Evolutionary conservation across 345 rosid species (phyloP).

Genomic region (Brassica incana): DNA sequence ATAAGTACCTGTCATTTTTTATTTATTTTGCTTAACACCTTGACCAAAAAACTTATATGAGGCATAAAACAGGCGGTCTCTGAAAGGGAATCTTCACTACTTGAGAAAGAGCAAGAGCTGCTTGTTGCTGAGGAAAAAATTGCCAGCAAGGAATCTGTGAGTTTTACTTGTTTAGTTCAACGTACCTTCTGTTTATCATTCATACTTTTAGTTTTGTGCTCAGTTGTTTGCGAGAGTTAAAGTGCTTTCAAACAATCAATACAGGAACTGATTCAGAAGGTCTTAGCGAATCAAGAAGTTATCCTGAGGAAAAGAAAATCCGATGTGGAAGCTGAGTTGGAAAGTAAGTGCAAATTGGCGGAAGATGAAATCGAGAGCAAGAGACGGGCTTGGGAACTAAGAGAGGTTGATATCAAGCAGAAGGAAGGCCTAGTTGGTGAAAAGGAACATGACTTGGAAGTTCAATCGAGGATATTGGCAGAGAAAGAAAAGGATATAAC

Average conservation of each 20-base stretch:
- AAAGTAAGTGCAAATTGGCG: slow-evolving; percentile 55
- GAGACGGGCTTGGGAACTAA: slow-evolving; percentile 53
- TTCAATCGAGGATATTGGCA: slow-evolving; percentile 51
- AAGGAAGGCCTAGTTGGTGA: slow-evolving; percentile 65
- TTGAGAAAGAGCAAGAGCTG: slow-evolving; percentile 70
- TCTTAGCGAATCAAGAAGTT: slow-evolving; percentile 59
- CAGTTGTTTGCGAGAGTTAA: not conserved
- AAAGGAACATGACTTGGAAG: slow-evolving; percentile 80
- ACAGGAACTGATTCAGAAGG: slow-evolving; percentile 68
- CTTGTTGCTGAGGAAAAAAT: slow-evolving; percentile 67
- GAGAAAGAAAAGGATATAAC: slow-evolving; percentile 73
- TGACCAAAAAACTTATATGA: not conserved
- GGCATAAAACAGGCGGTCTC: slow-evolving; percentile 48
- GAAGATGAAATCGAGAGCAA: slow-evolving; percentile 83
- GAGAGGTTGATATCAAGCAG: slow-evolving; percentile 63
- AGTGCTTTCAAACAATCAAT: slow-evolving; percentile 19
- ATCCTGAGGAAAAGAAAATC: slow-evolving; percentile 56
- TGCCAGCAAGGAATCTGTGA: slow-evolving; percentile 61
- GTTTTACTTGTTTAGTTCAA: slow-evolving; percentile 38
- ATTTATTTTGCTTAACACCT: slow-evolving; percentile 1
- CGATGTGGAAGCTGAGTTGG: slow-evolving; percentile 77
- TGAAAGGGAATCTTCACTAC: slow-evolving; percentile 59
- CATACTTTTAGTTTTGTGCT: slow-evolving; percentile 1
- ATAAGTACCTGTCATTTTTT: slow-evolving; percentile 17
- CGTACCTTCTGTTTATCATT: slow-evolving; percentile 2